phyloP scores from a whole-genome alignment of 208 protist species.

The Trypanosoma mega region DNA sequence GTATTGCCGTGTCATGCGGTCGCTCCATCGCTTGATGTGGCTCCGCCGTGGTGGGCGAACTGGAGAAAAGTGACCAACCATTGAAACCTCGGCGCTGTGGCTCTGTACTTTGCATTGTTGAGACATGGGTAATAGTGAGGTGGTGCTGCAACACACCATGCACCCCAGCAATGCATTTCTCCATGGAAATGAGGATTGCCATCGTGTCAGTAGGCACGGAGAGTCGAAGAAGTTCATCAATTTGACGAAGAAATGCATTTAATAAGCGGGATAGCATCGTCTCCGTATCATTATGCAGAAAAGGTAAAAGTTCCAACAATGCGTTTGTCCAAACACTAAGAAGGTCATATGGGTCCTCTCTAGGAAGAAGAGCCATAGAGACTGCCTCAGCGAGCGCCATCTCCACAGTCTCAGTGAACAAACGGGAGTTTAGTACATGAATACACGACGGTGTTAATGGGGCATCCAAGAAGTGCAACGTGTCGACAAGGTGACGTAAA shows the following conservation, averaged over 20 bases:
- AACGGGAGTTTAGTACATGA: not conserved
- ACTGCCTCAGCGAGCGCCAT: conserved; percentile 12
- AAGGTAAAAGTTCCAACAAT: conserved; percentile 13
- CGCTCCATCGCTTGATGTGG: not conserved
- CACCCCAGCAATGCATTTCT: not conserved
- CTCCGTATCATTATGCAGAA: conserved; percentile 3
- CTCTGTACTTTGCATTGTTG: not conserved
- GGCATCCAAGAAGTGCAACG: conserved; percentile 35
- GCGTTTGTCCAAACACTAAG: conserved; percentile 20
- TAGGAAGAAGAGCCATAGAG: conserved; percentile 1
- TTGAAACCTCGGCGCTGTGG: not conserved
- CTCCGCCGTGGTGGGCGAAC: not conserved
- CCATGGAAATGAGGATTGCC: not conserved
- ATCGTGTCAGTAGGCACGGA: not conserved
- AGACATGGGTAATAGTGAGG: not conserved
- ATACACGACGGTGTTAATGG: not conserved
- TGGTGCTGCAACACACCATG: not conserved
- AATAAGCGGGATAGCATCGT: conserved; percentile 1
- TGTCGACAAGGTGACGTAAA: conserved; percentile 34
- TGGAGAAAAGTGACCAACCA: not conserved
- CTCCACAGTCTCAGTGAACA: conserved; percentile 11
- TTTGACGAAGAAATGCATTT: conserved; percentile 5
- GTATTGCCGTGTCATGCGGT: not conserved
- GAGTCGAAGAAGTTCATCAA: conserved; percentile 10
- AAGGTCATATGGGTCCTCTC: conserved; percentile 10